Base-by-base conservation (phyloP, 73 alveolate genomes). In the Paramecium sexaurelia region DNA sequence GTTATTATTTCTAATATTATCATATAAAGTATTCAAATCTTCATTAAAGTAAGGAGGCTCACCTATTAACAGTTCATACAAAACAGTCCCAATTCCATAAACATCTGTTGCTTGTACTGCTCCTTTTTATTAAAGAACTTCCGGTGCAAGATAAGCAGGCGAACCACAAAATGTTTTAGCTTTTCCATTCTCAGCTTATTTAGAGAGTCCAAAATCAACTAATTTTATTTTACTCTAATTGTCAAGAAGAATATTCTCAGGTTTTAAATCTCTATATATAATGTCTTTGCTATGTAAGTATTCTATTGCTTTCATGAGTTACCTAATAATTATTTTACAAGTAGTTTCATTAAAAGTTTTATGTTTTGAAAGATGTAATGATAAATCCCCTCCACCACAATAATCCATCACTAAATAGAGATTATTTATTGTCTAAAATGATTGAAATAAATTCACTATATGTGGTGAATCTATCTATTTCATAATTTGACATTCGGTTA, bases 41-140 rank as follows among this genome's bases (percentile, higher is more conserved):
- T 94, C 94, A 15, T 97, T 84, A 92, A 96, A 98, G 92, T 96
- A 98, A 17, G 99, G 99, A 11, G 99, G 99, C 37, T 92, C 89
- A 15, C 99, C 99, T 5, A 96, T 98, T n/a, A 97, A 92, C 98
- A 98, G 93, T 91, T 98, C 99, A 93, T 98, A 98, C 20, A 96
- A 19, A 15, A 67, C 95, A 7, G 95, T 94, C 20, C 98, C 98
- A 6, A 95, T 86, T 19, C 96, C 97, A 94, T 94, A 95, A 5
- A 95, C 91, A 94, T 95, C 98, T 5, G 96, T 95, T 37, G 95
- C 68, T 95, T 95, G 86, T 43, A 93, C 94, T 19, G 92, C 95
- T 24, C 96, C 95, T 47, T 56, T 83, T n/a, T 93, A 37, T 39
- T 41, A 84, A 20, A 94, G 10, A 92, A 94, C 94, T 95, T 96